Evolutionary conservation across 768 basidiomycete species (phyloP), one percentile per base, ranked within the genome.

Genomic region (Mycena belliarum): DNA sequence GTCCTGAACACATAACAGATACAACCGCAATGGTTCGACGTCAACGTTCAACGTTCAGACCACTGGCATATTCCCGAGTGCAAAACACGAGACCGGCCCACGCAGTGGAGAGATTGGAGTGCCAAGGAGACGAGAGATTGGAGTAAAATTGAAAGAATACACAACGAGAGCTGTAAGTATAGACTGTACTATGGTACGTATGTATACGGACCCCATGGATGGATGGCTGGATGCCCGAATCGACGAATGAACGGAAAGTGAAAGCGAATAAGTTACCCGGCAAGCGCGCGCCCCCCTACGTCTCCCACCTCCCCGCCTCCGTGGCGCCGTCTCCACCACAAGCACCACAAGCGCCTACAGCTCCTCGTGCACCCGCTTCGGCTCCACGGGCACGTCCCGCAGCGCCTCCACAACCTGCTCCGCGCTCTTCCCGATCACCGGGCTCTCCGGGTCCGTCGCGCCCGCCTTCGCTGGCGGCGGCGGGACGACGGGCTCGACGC

Each of bases 341-440:
- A 35, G 15, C 4, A 16, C 16, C 16, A 46, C 33, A 35, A 15
- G 9, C 33, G 12, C 33, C 52, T 50, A 55, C 52, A 68, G 42
- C 52, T 68, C 67, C 43, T 64, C 55, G 24, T 66, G 67, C 21
- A 38, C 53, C 12, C 20, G 29, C 4, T 20, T 38, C 24, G 38
- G 46, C 32, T 60, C 44, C 25, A 38, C 42, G 25, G 60, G 67
- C 40, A 58, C 66, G 35, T 60, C 69, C 21, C 69, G 68, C 21
- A 82, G 66, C 11, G 79, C 82, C 46, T 78, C 72, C 63, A 75
- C 55, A 3, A 80, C 75, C 57, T 82, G 79, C 29, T 72, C 72
- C 51, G 73, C 69, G 48, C 70, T 73, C 58, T 80, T 78, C 12
- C 79, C 78, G 58, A 82, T 69, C 9, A 75, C 61, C 24, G 80